Evolutionary conservation across 1,284 basidiomycete genomes (phyloP), one percentile per base, ranked within the genome.

Genomic region (Irpex sp.): DNA sequence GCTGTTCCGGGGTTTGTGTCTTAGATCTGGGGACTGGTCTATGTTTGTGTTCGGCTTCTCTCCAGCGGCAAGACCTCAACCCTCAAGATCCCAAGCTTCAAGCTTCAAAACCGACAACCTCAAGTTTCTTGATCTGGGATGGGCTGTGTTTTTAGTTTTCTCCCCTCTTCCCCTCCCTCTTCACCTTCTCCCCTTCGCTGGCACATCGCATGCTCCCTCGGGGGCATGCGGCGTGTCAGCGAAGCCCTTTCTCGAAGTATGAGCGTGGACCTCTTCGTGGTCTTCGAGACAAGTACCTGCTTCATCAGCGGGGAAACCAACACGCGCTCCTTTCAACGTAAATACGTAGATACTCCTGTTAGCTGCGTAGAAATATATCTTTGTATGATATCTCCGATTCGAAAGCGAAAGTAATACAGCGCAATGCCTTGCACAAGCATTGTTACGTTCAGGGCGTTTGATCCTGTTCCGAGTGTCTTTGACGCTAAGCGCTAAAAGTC

Each of bases 241-340:
- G 19, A 51, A 51, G 9, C 49, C 19, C 19, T 51, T 21, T 51
- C 49, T 51, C 49, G 49, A 51, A 26, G 49, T 5, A 21, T 26
- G 17, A 51, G 54, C 54, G 54, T 54, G 54, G 54, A 61, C 60
- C 54, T 61, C 57, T 61, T 15, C 60, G 54, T 57, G 54, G 60
- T 56, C 54, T 51, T 61, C 60, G 60, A 51, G 54, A 61, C 47
- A 31, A 57, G 60, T 57, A 61, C 53, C 21, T 15, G 43, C 17
- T 4, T 5, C 1, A 7, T 5, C 1, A 31, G 31, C 31, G 19
- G 46, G 58, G 54, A 61, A 61, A 61, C 54, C 43, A 57, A 47
- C 54, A 55, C 39, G 60, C 54, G 39, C 55, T 51, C 17, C 5
- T 51, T 51, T 21, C 1, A 11, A n/a, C 13, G 17, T 51, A 15